Base-by-base conservation (phyloP, 2,329 filamentous ascomycete species). In the Neonectria faginata region DNA sequence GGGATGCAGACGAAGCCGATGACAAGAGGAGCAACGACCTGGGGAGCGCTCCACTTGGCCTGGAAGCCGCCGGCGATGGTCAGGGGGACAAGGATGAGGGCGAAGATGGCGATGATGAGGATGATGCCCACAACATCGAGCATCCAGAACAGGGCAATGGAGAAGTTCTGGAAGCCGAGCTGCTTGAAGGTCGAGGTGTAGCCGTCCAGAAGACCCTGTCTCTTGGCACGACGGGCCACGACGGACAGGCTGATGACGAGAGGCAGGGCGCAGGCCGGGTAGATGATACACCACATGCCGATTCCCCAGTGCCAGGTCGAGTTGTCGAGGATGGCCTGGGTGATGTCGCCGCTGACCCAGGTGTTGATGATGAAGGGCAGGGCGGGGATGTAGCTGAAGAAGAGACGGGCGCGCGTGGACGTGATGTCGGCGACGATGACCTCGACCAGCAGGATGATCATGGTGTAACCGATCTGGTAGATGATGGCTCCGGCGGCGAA, bases 201-300 rank as follows among this genome's bases (percentile, higher is more conserved):
- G 51, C 73, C 72, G 56, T 68, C 71, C 56, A 89, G 78, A 1
- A 81, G 77, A 2, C 86, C 86, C n/a, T 77, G 71, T 64, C 80
- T 83, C 69, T 81, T 84, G 12, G 87, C 88, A 20, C 87, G 84
- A 16, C 78, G 81, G 11, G 81, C 79, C 14, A 88, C 84, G 42
- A 86, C 70, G 55, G 78, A 75, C 0, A 91, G 79, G 6, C 83
- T 83, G 42, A 82, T 66, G 70, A 90, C 79, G 52, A 90, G 81
- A 2, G 88, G 88, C 10, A 89, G 67, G 3, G 85, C 79, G 73
- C 84, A 87, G 22, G 86, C 82, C 3, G 88, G 83, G 74, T 87
- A 90, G 64, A 90, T 88, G 74, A 90, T 87, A 66, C 80, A 81
- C 81, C 85, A 91, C 87, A 90, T 90, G 69, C 87, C 88, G 33